These are phyloP conservation scores for Vinca major DNA, from an alignment of 305 asterid species.

Conservation along the genomic window DNA sequence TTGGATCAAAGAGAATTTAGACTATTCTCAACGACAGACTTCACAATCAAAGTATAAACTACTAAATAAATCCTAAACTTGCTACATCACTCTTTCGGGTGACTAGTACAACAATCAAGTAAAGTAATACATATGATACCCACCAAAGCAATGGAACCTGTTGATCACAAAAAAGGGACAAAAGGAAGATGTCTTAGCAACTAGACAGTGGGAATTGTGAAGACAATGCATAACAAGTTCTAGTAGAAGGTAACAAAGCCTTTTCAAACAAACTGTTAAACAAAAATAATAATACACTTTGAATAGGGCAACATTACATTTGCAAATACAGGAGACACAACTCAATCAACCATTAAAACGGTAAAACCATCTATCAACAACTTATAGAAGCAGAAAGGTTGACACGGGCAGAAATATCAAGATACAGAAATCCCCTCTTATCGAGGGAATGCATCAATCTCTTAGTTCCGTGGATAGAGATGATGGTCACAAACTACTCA, in stretches of 20 bases:
- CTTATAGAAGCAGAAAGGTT: background rate
- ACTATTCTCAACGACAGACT: background rate
- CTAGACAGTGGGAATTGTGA: background rate
- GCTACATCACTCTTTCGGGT: background rate
- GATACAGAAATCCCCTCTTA: background rate
- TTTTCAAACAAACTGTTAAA: background rate
- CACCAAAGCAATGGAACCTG: background rate
- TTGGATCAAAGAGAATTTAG: background rate
- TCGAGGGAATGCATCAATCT: background rate
- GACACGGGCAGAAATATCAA: background rate
- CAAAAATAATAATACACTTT: too few species aligned
- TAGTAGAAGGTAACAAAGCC: background rate
- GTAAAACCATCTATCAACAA: too few species aligned
- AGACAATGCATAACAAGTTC: background rate
- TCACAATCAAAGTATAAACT: background rate
- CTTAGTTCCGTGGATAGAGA: background rate
- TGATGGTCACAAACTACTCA: background rate
- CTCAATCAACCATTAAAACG: background rate
- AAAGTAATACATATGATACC: background rate
- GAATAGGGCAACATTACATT: background rate
- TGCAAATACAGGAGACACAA: background rate
- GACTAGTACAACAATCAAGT: background rate
- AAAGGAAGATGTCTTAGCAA: background rate
- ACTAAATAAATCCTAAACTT: background rate
- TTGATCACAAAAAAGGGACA: background rate